Evolutionary conservation across 805 yeast species (phyloP).

Genomic region (Candida sakaeoensis): DNA sequence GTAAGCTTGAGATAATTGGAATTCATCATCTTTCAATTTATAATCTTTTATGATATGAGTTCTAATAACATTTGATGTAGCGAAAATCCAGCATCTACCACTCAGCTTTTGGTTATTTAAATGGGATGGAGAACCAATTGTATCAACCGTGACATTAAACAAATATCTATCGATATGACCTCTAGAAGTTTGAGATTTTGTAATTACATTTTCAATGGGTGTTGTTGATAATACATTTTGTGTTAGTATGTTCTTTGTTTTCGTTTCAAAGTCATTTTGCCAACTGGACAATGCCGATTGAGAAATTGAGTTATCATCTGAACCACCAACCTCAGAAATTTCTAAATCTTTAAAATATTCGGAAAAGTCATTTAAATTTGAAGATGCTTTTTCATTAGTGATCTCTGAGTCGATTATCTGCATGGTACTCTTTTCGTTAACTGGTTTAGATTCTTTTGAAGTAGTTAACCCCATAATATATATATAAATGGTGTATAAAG

Average conservation of each 20-base stretch:
- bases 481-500: neutral
- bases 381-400: constrained; percentile 3
- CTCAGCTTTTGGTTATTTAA: constrained; percentile 61
- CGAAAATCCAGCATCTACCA: constrained; percentile 90
- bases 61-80: constrained; percentile 72
- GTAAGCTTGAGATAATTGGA: constrained; percentile 76
- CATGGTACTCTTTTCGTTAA: neutral
- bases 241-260: constrained; percentile 50
- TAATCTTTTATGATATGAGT: constrained; percentile 57
- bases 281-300: constrained; percentile 35
- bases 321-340: neutral
- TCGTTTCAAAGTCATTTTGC: constrained; percentile 43
- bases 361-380: neutral
- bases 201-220: constrained; percentile 41
- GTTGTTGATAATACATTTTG: constrained; percentile 52
- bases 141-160: constrained; percentile 34
- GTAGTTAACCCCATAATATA: constrained; percentile 7
- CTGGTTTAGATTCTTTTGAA: constrained; percentile 5
- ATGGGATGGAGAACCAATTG: constrained; percentile 33
- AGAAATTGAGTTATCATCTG: constrained; percentile 22
- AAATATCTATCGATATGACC: constrained; percentile 25
- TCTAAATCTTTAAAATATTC: constrained; percentile 6
- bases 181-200: constrained; percentile 21
- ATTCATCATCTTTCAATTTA: constrained; percentile 48
- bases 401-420: constrained; percentile 3